These are phyloP conservation scores for Mrakia gelida DNA, from an alignment of 768 basidiomycete genomes.

Conservation along the genomic window DNA sequence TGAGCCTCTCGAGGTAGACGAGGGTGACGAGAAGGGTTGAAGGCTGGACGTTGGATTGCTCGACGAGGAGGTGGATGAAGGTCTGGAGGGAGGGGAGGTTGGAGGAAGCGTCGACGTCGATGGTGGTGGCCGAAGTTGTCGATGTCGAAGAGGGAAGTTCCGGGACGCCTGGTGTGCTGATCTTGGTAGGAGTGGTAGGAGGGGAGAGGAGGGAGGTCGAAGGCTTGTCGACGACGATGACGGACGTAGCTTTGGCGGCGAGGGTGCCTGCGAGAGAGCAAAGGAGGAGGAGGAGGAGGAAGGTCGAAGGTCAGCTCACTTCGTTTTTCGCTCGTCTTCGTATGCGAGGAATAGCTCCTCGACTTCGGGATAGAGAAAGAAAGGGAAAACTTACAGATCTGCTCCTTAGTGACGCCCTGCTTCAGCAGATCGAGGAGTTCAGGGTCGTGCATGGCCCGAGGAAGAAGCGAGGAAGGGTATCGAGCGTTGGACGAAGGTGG, in stretches of 20 bases:
- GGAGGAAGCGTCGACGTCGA: conserved; percentile 17
- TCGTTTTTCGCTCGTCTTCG: neutral
- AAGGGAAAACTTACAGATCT: conserved; percentile 57
- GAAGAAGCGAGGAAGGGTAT: conserved; percentile 74
- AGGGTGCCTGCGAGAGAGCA: conserved; percentile 53
- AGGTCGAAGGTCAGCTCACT: neutral
- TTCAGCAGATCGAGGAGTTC: conserved; percentile 73
- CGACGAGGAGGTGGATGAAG: conserved; percentile 77
- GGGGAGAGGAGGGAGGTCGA: conserved; percentile 57
- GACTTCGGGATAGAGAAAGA: neutral
- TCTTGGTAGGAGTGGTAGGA: conserved; percentile 61
- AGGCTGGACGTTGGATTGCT: conserved; percentile 80
- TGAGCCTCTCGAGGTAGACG: conserved; percentile 84
- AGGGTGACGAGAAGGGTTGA: conserved; percentile 85
- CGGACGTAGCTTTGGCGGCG: conserved; percentile 68
- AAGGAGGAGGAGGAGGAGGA: neutral
- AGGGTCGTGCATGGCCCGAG: conserved; percentile 69
- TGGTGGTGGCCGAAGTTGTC: neutral
- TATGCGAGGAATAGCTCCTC: neutral
- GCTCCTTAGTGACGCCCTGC: conserved; percentile 71
- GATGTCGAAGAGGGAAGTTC: conserved; percentile 42
- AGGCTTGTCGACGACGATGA: conserved; percentile 63
- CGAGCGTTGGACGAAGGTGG: conserved; percentile 33
- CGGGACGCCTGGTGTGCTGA: conserved; percentile 36
- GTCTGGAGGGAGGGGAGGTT: conserved; percentile 61